These are phyloP conservation scores for Voacanga thouarsii DNA, from an alignment of 257 asterid genomes.

Conservation along the genomic window DNA sequence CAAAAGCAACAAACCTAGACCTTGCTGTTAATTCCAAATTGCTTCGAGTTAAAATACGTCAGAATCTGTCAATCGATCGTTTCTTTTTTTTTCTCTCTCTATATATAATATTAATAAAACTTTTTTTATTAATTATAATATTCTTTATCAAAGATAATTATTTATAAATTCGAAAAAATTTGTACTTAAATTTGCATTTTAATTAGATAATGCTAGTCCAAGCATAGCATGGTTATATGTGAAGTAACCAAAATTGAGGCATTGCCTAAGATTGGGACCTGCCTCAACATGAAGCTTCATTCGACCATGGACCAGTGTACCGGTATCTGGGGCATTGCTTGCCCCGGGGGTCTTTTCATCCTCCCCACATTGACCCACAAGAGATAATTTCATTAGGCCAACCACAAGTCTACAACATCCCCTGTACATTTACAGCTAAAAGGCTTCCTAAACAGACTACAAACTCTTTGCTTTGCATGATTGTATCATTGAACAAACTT, in stretches of 20 bases:
- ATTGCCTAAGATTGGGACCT: slow-evolving; percentile 4
- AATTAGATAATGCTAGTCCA: no score
- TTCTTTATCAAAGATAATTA: no score
- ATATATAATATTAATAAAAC: no score
- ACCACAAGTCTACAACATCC: neutral
- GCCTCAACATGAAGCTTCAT: slow-evolving; percentile 10
- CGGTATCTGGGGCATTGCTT: slow-evolving; percentile 11
- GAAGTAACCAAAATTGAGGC: neutral
- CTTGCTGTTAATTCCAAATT: no score
- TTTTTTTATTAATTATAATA: no score
- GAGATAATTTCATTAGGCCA: neutral
- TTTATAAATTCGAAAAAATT: no score
- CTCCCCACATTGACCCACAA: slow-evolving; percentile 1
- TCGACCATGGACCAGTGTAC: slow-evolving; percentile 4
- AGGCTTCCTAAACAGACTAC: neutral
- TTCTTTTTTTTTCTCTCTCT: no score
- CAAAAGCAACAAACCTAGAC: no score
- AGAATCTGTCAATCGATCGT: no score
- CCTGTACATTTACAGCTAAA: neutral
- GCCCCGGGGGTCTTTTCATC: neutral
- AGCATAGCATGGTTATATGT: no score
- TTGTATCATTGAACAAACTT: slow-evolving; percentile 1
- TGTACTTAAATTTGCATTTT: no score
- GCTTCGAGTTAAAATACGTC: no score
- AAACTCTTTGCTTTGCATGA: neutral